Evolutionary conservation across 306 rosid genomes (phyloP).

Genomic region (Clitoria ternatea): DNA sequence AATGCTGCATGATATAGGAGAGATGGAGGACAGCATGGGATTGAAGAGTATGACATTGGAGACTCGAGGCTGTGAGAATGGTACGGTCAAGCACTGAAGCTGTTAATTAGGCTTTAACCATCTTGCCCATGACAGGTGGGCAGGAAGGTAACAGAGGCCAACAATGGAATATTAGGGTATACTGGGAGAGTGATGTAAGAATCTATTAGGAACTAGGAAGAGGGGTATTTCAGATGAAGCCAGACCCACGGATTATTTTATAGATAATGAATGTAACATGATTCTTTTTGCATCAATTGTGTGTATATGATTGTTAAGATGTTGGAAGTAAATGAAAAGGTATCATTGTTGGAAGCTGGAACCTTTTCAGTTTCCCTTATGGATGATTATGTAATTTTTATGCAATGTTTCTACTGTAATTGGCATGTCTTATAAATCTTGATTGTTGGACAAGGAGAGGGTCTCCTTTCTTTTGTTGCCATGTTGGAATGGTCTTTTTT

Average conservation of each 20-base stretch:
- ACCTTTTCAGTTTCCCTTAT: background rate
- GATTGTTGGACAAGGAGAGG: background rate
- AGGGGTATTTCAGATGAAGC: too few species aligned
- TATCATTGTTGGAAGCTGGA: background rate
- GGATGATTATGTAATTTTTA: constrained; percentile 3
- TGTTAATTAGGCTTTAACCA: background rate
- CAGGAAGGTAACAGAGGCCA: too few species aligned
- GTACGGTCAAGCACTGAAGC: too few species aligned
- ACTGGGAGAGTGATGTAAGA: too few species aligned
- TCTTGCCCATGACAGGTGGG: background rate
- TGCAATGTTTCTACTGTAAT: background rate
- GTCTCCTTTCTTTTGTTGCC: constrained; percentile 7
- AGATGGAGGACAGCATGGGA: background rate
- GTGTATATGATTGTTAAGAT: background rate
- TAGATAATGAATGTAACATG: background rate
- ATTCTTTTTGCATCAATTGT: background rate
- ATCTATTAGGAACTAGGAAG: too few species aligned
- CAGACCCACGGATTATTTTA: background rate
- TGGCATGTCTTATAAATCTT: background rate
- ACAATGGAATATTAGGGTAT: too few species aligned
- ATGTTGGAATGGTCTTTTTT: background rate
- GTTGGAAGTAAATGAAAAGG: background rate
- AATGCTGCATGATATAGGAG: background rate
- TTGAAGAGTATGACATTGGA: too few species aligned
- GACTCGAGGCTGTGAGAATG: background rate